Conservation (phyloP, 2,329 filamentous ascomycete species). For the Penicillium sp. region DNA sequence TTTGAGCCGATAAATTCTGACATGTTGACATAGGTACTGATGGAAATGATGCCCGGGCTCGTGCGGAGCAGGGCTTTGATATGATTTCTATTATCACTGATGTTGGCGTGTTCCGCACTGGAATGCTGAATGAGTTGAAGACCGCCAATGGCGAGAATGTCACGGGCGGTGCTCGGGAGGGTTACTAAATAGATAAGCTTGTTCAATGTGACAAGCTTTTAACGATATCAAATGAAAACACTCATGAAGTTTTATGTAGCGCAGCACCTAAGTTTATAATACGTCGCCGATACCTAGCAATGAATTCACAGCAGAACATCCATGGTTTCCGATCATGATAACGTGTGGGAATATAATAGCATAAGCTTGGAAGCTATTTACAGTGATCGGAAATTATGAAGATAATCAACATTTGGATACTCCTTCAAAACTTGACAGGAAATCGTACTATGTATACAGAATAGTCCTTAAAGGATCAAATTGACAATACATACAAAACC, state of each 20-base stretch:
- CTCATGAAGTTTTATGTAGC: not conserved
- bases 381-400: not conserved
- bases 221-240: not conserved
- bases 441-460: not conserved
- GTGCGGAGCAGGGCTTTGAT: constrained; percentile 40
- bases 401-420: not conserved
- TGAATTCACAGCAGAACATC: no score
- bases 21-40: constrained; percentile 25
- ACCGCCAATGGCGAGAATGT: constrained; percentile 29
- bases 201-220: not conserved
- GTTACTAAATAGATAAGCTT: constrained; percentile 8
- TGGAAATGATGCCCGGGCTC: constrained; percentile 35
- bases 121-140: constrained; percentile 34
- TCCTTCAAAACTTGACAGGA: not conserved
- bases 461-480: not conserved
- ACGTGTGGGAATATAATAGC: no score
- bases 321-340: no score
- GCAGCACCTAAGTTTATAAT: no score
- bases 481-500: constrained; percentile 3
- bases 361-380: no score
- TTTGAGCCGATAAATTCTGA: not conserved
- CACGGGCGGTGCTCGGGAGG: constrained; percentile 7
- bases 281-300: no score
- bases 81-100: constrained; percentile 44
- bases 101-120: constrained; percentile 32